Evolutionary conservation across 73 alveolate genomes (phyloP).

Genomic region (Paraurostyla sp.): DNA sequence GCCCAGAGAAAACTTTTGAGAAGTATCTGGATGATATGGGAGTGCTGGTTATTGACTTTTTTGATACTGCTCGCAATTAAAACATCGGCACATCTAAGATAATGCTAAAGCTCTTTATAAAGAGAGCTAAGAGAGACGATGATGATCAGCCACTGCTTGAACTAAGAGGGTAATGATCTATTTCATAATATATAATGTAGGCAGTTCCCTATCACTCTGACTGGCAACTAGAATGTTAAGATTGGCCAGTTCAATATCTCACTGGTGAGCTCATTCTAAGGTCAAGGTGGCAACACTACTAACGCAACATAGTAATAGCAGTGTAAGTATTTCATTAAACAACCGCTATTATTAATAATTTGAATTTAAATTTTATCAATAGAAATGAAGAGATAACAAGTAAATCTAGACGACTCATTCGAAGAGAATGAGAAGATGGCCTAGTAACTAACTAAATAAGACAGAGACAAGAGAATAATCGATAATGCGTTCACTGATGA

Average conservation of each 20-base stretch:
- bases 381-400: background rate
- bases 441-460: background rate
- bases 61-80: constrained; percentile 45
- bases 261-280: constrained; percentile 24
- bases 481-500: constrained; percentile 58
- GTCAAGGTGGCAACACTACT: background rate
- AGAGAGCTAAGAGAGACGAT: constrained; percentile 43
- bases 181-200: background rate
- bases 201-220: constrained; percentile 44
- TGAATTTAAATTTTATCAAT: constrained; percentile 10
- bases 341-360: background rate
- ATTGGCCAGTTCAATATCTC: constrained; percentile 61
- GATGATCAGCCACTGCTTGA: constrained; percentile 62
- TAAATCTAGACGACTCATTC: constrained; percentile 37
- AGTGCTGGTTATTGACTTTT: constrained; percentile 55
- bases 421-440: constrained; percentile 51
- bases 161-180: constrained; percentile 56
- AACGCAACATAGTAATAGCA: background rate
- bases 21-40: constrained; percentile 74
- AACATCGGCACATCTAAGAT: constrained; percentile 68
- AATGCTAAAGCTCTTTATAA: constrained; percentile 59
- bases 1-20: constrained; percentile 72
- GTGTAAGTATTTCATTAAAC: background rate
- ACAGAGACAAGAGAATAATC: constrained; percentile 7
- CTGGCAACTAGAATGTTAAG: constrained; percentile 54